Evolutionary conservation across 768 basidiomycete species (phyloP), one percentile per base, ranked within the genome.

Genomic region (Hypholoma fasciculare): DNA sequence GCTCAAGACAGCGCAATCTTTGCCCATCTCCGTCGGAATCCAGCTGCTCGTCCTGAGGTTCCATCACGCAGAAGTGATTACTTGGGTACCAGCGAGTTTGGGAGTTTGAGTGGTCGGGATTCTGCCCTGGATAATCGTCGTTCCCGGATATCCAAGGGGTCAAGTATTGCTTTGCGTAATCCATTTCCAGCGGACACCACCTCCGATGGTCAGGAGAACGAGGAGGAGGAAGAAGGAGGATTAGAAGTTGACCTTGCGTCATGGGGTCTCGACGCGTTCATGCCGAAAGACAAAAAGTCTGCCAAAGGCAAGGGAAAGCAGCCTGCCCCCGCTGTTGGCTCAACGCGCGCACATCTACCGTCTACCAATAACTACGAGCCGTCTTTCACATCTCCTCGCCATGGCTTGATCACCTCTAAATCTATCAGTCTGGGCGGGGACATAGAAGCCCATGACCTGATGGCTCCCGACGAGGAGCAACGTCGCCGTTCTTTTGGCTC

Each of bases 1-100:
- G 92, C 92, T 3, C 83, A 92, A 44, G 90, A 94, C 59, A 93
- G 91, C 59, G 92, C 91, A 51, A 89, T 94, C 59, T 94, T 94
- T 65, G 80, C 88, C n/a, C 88, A 90, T 69, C 76, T 92, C 40
- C 85, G 89, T 34, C 83, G 81, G 51, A 78, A 75, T 61, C 76
- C 79, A 51, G 79, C 80, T 50, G 75, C 82, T 61, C 78, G 77
- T 57, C 77, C 79, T 20, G 72, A 71, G 34, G 52, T 72, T 7
- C 65, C 71, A 17, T 67, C 80, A 44, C 79, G 84, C 48, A 81
- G 78, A 66, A 87, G 82, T 63, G 88, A 90, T 71, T 86, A 86
- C 66, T 82, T 90, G 26, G 84, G 87, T 6, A 83, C 89, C 7
- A 73, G 85, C 17, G 88, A 89, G 60, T 75, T 77, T 11, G 80